A percentile compares a stretch with the other conserved stretches of the same genome.
Conservation (phyloP, 2,329 filamentous ascomycete species). For the Didymella pomorum region DNA sequence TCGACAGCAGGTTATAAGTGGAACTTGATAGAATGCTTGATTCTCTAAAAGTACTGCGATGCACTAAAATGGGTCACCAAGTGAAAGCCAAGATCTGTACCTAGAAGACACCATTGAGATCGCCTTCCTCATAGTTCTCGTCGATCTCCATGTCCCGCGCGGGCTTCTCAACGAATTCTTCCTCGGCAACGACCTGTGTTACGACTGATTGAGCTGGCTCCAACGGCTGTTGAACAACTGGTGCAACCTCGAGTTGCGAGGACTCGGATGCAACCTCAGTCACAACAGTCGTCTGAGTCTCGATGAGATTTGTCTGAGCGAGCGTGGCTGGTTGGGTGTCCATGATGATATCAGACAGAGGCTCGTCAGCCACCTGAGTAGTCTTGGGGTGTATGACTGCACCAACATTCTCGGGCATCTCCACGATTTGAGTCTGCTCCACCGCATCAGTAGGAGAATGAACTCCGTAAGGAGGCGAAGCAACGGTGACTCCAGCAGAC, state of each 20-base stretch:
- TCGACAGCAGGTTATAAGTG: not conserved
- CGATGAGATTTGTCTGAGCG: not conserved
- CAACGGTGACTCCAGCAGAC: not conserved
- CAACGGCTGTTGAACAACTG: not conserved
- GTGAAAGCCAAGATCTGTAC: not conserved
- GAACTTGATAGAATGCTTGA: not conserved
- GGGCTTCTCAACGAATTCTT: not conserved
- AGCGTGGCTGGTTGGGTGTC: not conserved
- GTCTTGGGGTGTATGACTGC: no score
- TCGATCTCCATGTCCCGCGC: not conserved
- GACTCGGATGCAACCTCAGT: not conserved
- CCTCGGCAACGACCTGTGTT: not conserved
- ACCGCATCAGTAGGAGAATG: no score
- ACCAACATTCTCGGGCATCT: not conserved
- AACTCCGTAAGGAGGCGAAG: not conserved
- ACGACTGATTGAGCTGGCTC: not conserved
- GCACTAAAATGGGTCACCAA: not conserved
- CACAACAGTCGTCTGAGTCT: not conserved
- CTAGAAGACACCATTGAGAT: not conserved
- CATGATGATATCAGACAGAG: not conserved
- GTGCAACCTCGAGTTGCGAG: not conserved
- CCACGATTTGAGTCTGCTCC: not conserved
- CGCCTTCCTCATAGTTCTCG: not conserved
- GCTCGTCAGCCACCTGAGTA: not conserved
- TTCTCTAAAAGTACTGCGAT: not conserved